Evolutionary conservation across 169 alveolate species (phyloP), one percentile per base, ranked within the genome.

Genomic region (Plasmodium fragile): DNA sequence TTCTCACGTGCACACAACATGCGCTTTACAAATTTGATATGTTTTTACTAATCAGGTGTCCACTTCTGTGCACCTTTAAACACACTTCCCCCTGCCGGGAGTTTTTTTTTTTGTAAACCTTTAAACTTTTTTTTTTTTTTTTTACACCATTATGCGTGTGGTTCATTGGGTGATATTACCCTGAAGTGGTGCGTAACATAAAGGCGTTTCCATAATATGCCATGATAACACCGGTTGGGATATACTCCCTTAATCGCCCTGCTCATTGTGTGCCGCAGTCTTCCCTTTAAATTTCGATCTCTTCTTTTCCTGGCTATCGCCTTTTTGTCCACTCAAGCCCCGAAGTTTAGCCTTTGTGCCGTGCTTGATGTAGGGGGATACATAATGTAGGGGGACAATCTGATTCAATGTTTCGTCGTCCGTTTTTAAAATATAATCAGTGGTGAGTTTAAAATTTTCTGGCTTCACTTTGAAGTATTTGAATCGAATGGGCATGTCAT

Each of bases 401-500:
- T 92, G 69, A 70, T 96, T 92, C 81, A 96, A 80, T 84, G 87
- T 96, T 73, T 87, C 77, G 78, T 96, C 97, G 30, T 91, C 95
- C 30, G 95, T 73, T 77, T 94, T 92, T 78, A 93, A 92, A 65
- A 93, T 95, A 65, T 83, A 92, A 32, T 93, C 94, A 8, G 95
- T 92, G 22, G 94, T 71, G 55, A 96, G 49, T 69, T 95, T 96
- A 82, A 94, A 95, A 41, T 75, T 69, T 49, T 59, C 55, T 0
- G 97, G 97, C 81, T 95, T 94, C 36, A 96, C 97, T 69, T 92
- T 92, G 30, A 96, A 45, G 59, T 96, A 96, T 91, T 96, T 96
- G 89, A 89, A 96, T 81, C 96, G 82, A 25, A 96, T 96, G 59
- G 96, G 96, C 96, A 96, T 90, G 85, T 96, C 97, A 18, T 95